phyloP scores from a whole-genome alignment of 192 early-diverging fungal species.

The Backusella parvicylindrica region DNA sequence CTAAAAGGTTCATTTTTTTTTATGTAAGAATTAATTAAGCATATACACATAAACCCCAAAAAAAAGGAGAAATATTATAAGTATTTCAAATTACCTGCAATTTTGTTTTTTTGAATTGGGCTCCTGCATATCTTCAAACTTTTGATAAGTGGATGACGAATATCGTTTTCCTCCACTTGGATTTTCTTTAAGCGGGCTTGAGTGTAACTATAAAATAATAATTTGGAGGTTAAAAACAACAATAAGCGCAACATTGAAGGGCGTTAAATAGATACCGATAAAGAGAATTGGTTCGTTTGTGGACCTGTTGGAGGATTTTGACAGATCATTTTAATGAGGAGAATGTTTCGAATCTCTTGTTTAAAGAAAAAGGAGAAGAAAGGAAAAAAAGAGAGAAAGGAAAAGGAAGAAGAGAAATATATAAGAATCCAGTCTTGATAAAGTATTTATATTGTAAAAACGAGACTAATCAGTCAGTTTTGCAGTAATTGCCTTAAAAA shows the following conservation, averaged over 20 bases:
- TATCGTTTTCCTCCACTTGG: neutral
- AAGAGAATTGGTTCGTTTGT: neutral
- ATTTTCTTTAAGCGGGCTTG: neutral
- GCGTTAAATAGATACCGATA: neutral
- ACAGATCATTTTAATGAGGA: neutral
- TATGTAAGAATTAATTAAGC: neutral
- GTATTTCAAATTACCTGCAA: conserved; percentile 1
- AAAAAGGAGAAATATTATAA: neutral
- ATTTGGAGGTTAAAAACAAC: neutral
- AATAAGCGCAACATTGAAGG: neutral
- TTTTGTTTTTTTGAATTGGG: neutral
- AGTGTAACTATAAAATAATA: neutral
- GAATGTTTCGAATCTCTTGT: neutral
- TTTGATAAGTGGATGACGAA: neutral
- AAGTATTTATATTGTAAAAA: neutral
- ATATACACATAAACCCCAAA: neutral
- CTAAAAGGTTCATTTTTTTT: neutral
- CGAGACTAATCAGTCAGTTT: neutral
- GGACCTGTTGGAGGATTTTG: neutral
- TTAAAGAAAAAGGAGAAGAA: neutral
- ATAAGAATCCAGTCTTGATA: neutral
- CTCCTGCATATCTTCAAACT: neutral
- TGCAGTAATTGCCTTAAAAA: neutral
- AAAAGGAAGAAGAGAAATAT: neutral
- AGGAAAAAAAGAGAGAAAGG: neutral